Percentiles rank a stretch among this genome's conserved stretches.
phyloP scores from a whole-genome alignment of 805 yeast species.

The Myxozyma sirexii region DNA sequence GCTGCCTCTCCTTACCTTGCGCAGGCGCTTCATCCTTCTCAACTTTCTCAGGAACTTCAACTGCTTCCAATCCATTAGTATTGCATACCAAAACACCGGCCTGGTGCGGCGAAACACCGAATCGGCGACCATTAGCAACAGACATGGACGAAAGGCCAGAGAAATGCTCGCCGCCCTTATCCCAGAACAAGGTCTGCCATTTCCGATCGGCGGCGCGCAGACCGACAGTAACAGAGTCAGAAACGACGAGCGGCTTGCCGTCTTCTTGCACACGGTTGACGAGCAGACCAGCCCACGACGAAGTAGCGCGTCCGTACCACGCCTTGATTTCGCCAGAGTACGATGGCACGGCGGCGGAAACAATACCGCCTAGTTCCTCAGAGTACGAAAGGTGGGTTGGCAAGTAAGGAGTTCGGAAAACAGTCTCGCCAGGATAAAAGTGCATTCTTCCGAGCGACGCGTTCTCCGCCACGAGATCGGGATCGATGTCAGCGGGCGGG shows the following conservation, averaged over 20 bases:
- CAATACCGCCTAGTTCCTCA: constrained; percentile 28
- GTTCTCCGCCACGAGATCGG: constrained; percentile 28
- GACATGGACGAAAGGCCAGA: constrained; percentile 27
- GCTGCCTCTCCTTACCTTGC: constrained; percentile 4
- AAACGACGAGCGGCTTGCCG: constrained; percentile 25
- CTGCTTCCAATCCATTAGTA: constrained; percentile 31
- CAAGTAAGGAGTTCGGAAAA: constrained; percentile 31
- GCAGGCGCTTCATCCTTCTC: constrained; percentile 5
- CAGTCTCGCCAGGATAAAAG: constrained; percentile 32
- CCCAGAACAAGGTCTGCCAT: constrained; percentile 33
- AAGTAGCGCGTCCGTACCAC: constrained; percentile 24
- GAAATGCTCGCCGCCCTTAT: constrained; percentile 24
- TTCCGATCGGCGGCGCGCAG: constrained; percentile 21
- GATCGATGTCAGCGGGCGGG: constrained; percentile 27
- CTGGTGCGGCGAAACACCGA: constrained; percentile 31
- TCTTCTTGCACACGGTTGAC: constrained; percentile 22
- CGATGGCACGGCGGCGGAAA: constrained; percentile 17
- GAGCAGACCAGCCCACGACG: constrained; percentile 33
- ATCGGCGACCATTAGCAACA: constrained; percentile 32
- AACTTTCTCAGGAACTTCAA: constrained; percentile 22
- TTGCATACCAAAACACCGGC: constrained; percentile 31
- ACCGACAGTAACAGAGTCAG: constrained; percentile 27
- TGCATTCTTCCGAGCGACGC: constrained; percentile 29
- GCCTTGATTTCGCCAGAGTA: constrained; percentile 27
- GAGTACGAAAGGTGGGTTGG: constrained; percentile 31